Conservation (phyloP, 768 basidiomycete genomes). For the Boletus pseudopeckii region DNA sequence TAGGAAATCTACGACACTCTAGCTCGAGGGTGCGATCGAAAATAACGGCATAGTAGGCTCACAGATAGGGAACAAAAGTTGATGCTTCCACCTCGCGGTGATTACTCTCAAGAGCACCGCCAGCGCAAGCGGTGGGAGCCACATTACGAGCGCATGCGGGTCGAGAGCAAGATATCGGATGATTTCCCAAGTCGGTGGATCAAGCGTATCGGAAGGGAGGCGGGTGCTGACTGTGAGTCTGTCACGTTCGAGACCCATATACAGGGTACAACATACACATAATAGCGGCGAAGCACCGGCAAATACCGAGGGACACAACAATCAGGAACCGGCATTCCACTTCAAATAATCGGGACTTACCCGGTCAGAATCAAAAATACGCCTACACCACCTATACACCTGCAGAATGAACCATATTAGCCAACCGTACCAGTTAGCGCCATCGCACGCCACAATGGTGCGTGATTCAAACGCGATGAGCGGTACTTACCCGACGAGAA, state of each 20-base stretch:
- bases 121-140: slow-evolving; percentile 74
- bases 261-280: neutral
- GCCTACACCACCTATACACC: slow-evolving; percentile 94
- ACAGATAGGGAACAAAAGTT: slow-evolving; percentile 90
- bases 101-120: slow-evolving; percentile 77
- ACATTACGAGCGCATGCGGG: slow-evolving; percentile 61
- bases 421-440: neutral
- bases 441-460: neutral
- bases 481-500: slow-evolving; percentile 78
- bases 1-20: slow-evolving; percentile 58
- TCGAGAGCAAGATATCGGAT: slow-evolving; percentile 68
- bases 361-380: slow-evolving; percentile 89
- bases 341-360: slow-evolving; percentile 35
- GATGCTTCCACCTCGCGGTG: slow-evolving; percentile 78
- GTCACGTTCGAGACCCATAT: neutral
- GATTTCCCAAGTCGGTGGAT: slow-evolving; percentile 55
- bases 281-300: neutral
- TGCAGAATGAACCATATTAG: slow-evolving; percentile 19
- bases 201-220: slow-evolving; percentile 74
- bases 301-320: neutral
- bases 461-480: too few relatives aligned
- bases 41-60: slow-evolving; percentile 25
- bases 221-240: slow-evolving; percentile 85
- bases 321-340: slow-evolving; percentile 1
- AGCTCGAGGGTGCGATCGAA: neutral